Evolutionary conservation across 352 stramenopile genomes (phyloP).

Genomic region (Phytophthora niederhauseri): DNA sequence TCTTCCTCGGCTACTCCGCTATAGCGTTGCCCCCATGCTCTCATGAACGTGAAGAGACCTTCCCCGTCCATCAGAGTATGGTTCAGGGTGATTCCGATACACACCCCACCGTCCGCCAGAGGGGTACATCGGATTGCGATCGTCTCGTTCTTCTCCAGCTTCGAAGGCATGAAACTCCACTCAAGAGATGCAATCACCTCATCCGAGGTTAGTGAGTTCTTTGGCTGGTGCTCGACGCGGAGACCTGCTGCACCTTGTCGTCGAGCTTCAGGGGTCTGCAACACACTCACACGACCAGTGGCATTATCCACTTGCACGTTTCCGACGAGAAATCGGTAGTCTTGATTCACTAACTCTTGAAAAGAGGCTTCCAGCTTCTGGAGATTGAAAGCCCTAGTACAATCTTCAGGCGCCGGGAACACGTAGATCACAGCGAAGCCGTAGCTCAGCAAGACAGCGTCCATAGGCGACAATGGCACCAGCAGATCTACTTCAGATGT

Average conservation of each 20-base stretch:
- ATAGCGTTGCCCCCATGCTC: constrained; percentile 50
- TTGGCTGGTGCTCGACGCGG: constrained; percentile 29
- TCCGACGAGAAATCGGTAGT: constrained; percentile 45
- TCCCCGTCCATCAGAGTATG: constrained; percentile 50
- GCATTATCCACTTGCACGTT: constrained; percentile 21
- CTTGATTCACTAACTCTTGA: constrained; percentile 29
- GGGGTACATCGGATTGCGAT: constrained; percentile 39
- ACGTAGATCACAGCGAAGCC: constrained; percentile 50
- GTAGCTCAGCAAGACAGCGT: constrained; percentile 43
- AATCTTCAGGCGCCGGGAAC: constrained; percentile 23
- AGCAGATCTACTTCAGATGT: background rate
- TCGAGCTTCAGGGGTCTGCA: constrained; percentile 14
- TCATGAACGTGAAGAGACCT: constrained; percentile 53
- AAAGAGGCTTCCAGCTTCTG: constrained; percentile 27
- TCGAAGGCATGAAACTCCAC: constrained; percentile 24
- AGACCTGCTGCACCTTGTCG: constrained; percentile 18
- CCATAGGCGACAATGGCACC: constrained; percentile 45
- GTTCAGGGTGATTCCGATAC: constrained; percentile 38
- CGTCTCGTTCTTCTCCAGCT: constrained; percentile 17
- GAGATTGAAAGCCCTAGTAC: too few species aligned
- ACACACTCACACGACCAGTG: constrained; percentile 33
- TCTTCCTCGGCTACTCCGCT: constrained; percentile 15
- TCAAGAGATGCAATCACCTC: constrained; percentile 29
- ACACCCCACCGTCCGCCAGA: constrained; percentile 41
- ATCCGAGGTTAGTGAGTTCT: constrained; percentile 20